Conservation (phyloP, 176 grass and related monocot genomes). For the Pharus latifolius region DNA sequence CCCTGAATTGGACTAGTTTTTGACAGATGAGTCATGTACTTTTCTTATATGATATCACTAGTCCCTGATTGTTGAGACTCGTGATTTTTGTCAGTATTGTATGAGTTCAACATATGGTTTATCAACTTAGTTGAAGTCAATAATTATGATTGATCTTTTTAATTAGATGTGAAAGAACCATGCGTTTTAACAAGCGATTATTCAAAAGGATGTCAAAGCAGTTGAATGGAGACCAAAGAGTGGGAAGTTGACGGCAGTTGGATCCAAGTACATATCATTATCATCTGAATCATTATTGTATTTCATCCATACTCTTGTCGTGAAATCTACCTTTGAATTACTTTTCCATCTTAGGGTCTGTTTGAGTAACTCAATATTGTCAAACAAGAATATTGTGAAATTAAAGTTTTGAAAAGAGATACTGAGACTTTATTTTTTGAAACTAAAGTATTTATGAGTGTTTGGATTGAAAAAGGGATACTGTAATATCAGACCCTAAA, state of each 20-base stretch:
- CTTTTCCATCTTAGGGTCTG: not conserved
- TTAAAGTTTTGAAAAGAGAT: too few relatives aligned
- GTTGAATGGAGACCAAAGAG: constrained; percentile 91
- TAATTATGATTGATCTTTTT: not conserved
- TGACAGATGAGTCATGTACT: constrained; percentile 48
- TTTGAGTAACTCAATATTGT: too few relatives aligned
- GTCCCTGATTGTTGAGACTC: too few relatives aligned
- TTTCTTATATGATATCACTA: not conserved
- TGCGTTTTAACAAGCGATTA: constrained; percentile 67
- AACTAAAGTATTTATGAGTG: too few relatives aligned
- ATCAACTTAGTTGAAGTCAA: not conserved
- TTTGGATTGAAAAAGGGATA: too few relatives aligned
- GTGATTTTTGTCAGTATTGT: not conserved
- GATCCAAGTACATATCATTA: constrained; percentile 64
- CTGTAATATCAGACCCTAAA: too few relatives aligned
- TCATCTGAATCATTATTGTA: not conserved
- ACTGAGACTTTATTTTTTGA: too few relatives aligned
- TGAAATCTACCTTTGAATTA: not conserved
- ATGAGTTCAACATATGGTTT: not conserved
- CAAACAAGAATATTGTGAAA: too few relatives aligned
- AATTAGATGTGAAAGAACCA: constrained; percentile 77
- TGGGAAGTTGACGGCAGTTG: constrained; percentile 84
- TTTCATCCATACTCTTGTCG: not conserved
- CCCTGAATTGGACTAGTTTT: too few relatives aligned
- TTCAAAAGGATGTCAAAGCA: constrained; percentile 64